Evolutionary conservation across 2,329 filamentous ascomycete genomes (phyloP), one percentile per base, ranked within the genome.

Genomic region (Tolypocladium ovalisporum): DNA sequence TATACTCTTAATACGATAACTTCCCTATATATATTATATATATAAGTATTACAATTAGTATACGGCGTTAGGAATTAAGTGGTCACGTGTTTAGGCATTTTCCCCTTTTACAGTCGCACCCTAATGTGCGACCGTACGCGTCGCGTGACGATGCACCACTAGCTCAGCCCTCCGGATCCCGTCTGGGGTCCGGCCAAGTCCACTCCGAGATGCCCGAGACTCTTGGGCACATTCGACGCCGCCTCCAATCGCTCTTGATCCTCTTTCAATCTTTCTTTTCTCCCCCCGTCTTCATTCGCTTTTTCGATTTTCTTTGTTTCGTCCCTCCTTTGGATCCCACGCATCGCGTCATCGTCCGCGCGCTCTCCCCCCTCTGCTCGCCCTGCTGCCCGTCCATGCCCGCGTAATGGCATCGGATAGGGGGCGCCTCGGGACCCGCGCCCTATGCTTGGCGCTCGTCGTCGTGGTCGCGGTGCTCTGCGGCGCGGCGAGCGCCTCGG

Each of bases 401-500:
- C 56, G 53, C 60, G 59, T 60, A 57, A 74, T 73, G 71, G 60
- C 66, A 54, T 61, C 63, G 57, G 63, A 60, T 54, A 63, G 66
- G 69, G 69, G 68, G 64, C 68, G 67, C 67, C 64, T 64, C 62
- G 66, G 68, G 66, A 61, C 62, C 35, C 61, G 63, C 61, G 61
- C 69, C 59, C 61, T 72, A 60, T 61, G 65, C 62, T 59, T 74
- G 55, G 64, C 70, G 59, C 61, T 78, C 57, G 61, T 70, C 55
- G 58, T 74, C 54, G 59, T 76, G 49, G 58, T 74, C 54, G 59
- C 76, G 49, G 62, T 77, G 56, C 71, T 82, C 60, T 69, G 73
- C 36, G 66, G 64, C 55, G 70, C 72, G n/a, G 77, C 77, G 19
- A 73, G 78, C 56, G 94, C 91, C 34, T 97, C 92, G 5, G 66